These are phyloP conservation scores for Colletotrichum liriopes DNA, from an alignment of 2,329 filamentous ascomycete genomes.

Conservation along the genomic window DNA sequence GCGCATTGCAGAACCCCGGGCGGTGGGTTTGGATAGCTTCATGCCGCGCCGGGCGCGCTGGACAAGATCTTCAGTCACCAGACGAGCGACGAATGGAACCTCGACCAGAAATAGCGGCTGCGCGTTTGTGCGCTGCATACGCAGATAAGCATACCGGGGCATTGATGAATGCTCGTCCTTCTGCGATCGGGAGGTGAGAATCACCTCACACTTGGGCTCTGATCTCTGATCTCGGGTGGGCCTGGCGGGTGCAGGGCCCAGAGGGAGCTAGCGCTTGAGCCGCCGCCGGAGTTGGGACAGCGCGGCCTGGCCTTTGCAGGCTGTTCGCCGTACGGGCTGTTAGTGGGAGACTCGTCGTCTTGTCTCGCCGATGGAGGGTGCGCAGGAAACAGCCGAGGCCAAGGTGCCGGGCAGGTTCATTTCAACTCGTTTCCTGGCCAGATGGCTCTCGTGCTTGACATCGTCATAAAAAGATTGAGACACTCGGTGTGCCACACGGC, in stretches of 20 bases:
- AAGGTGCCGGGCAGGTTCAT: neutral
- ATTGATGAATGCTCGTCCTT: neutral
- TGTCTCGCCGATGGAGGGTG: neutral
- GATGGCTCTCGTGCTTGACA: neutral
- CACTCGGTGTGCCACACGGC: neutral
- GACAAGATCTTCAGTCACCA: neutral
- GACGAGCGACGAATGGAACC: conserved; percentile 3
- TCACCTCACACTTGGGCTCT: neutral
- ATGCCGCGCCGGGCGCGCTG: neutral
- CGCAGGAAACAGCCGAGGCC: neutral
- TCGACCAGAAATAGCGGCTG: no score
- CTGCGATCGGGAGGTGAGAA: neutral
- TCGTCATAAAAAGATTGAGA: neutral
- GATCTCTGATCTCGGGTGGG: neutral
- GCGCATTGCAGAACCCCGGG: conserved; percentile 2
- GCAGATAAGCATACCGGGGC: neutral
- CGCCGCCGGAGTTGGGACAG: conserved; percentile 32
- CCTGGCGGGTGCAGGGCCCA: conserved; percentile 16
- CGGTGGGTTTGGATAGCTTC: neutral
- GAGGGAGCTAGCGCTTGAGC: conserved; percentile 33
- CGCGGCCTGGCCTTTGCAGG: conserved; percentile 1
- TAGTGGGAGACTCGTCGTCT: conserved; percentile 14
- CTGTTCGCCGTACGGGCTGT: conserved; percentile 19
- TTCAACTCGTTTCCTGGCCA: neutral
- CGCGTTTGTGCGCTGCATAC: conserved; percentile 1